These are phyloP conservation scores for Amanita jacksonii DNA, from an alignment of 768 basidiomycete species.

Conservation along the genomic window DNA sequence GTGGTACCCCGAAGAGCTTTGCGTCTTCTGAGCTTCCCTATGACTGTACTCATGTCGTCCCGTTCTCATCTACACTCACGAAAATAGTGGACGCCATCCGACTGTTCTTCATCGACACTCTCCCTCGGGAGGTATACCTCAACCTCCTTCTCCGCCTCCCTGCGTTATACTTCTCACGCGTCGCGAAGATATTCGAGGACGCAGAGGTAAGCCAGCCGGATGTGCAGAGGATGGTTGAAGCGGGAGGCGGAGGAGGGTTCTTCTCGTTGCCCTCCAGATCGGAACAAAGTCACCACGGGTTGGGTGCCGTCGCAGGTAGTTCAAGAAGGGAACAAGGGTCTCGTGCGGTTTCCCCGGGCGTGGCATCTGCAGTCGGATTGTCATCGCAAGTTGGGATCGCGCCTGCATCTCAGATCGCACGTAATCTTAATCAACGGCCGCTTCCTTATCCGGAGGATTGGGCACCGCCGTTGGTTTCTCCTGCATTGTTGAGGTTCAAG, in stretches of 20 bases:
- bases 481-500: conserved; percentile 56
- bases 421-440: conserved; percentile 10
- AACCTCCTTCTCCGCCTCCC: conserved; percentile 59
- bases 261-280: neutral
- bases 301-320: neutral
- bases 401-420: conserved; percentile 9
- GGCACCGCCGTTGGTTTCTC: conserved; percentile 45
- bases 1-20: neutral
- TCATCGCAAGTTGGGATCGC: conserved; percentile 15
- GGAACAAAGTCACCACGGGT: neutral
- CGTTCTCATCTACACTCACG: neutral
- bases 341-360: neutral
- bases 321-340: neutral
- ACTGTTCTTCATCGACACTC: conserved; percentile 26
- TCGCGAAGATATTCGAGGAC: conserved; percentile 66
- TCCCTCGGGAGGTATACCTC: conserved; percentile 35
- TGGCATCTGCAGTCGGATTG: neutral
- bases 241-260: conserved; percentile 19
- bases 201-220: conserved; percentile 72
- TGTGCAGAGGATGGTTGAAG: conserved; percentile 44
- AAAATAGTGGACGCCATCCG: neutral
- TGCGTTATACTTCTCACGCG: conserved; percentile 70
- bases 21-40: neutral
- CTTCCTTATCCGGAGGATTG: conserved; percentile 47
- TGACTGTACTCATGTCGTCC: neutral